Evolutionary conservation across 108 stramenopile species (phyloP).

Genomic region (Parietichytrium sp.): DNA sequence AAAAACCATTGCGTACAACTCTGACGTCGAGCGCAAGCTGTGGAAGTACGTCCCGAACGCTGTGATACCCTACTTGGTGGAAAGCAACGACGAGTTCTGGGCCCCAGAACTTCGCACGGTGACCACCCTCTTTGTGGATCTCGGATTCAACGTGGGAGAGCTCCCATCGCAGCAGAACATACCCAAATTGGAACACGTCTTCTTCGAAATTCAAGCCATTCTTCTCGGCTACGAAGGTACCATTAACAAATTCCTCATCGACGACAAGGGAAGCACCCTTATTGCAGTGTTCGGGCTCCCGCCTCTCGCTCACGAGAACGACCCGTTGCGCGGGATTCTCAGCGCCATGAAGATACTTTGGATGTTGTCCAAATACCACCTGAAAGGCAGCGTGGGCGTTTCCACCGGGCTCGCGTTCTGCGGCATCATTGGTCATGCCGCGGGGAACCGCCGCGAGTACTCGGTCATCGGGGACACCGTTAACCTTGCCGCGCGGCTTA

Average conservation of each 20-base stretch:
- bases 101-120: slow-evolving; percentile 58
- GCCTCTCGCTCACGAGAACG: slow-evolving; percentile 54
- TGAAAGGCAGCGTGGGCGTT: slow-evolving; percentile 56
- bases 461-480: slow-evolving; percentile 63
- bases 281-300: slow-evolving; percentile 66
- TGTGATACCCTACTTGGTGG: slow-evolving; percentile 30
- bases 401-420: slow-evolving; percentile 63
- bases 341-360: slow-evolving; percentile 54
- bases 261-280: slow-evolving; percentile 67
- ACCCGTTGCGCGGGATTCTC: slow-evolving; percentile 54
- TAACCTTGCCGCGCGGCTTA: slow-evolving; percentile 63
- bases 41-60: slow-evolving; percentile 40
- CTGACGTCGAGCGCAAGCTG: slow-evolving; percentile 23
- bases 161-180: slow-evolving; percentile 50
- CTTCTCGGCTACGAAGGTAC: slow-evolving; percentile 54
- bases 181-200: slow-evolving; percentile 40
- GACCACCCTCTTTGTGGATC: slow-evolving; percentile 60
- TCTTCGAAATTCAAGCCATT: background rate
- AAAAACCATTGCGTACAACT: background rate
- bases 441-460: slow-evolving; percentile 60
- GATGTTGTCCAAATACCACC: slow-evolving; percentile 41
- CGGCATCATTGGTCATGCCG: slow-evolving; percentile 56
- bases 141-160: slow-evolving; percentile 53
- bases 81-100: slow-evolving; percentile 45
- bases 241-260: slow-evolving; percentile 66